phyloP scores from a whole-genome alignment of 2,329 filamentous ascomycete genomes.

The Neonectria coccinea region DNA sequence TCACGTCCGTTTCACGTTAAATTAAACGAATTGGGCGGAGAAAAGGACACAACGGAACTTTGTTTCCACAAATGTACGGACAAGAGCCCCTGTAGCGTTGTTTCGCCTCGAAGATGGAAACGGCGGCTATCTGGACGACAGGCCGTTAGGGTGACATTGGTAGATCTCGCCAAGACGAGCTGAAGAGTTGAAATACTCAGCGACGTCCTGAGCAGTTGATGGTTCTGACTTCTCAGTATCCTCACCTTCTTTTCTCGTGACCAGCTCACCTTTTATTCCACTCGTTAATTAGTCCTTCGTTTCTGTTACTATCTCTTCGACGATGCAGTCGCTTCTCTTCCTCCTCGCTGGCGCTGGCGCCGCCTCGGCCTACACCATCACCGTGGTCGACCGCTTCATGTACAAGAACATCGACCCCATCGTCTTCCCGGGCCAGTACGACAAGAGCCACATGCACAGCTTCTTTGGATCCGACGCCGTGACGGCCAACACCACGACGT shows the following conservation, averaged over 20 bases:
- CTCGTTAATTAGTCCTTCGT: not conserved
- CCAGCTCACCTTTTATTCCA: not conserved
- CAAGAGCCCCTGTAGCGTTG: not conserved
- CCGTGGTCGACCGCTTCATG: slow-evolving; percentile 43
- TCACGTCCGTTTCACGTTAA: not conserved
- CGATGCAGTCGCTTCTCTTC: not conserved
- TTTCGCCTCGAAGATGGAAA: not conserved
- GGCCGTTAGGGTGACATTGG: not conserved
- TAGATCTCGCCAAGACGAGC: not conserved
- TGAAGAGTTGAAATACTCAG: not conserved
- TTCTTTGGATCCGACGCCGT: slow-evolving; percentile 52
- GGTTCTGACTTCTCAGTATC: not conserved
- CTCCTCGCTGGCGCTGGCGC: slow-evolving; percentile 20
- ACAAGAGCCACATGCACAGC: slow-evolving; percentile 50
- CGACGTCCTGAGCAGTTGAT: not conserved
- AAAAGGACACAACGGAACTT: not conserved
- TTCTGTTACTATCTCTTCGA: not conserved
- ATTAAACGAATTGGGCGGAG: not conserved
- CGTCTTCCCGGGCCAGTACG: slow-evolving; percentile 47
- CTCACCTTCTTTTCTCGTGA: not conserved
- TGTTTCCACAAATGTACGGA: not conserved
- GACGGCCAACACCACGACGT: slow-evolving; percentile 46
- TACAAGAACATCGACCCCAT: slow-evolving; percentile 51
- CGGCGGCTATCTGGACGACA: not conserved
- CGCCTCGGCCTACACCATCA: slow-evolving; percentile 39